These are phyloP conservation scores for Oryza glaberrima DNA, from an alignment of 176 grass and related monocot species.

Conservation along the genomic window DNA sequence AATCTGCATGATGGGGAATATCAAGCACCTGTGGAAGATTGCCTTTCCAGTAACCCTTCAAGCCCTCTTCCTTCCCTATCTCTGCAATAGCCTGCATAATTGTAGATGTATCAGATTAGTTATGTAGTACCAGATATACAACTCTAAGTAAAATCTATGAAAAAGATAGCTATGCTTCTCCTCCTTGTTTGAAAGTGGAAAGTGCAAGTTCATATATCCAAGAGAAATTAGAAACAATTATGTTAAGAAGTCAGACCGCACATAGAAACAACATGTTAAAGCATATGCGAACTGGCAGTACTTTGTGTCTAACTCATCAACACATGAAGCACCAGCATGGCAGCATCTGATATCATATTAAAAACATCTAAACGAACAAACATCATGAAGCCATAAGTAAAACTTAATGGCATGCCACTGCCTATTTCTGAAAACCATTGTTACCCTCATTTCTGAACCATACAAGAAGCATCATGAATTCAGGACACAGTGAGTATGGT, in stretches of 20 bases:
- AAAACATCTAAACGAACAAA: not conserved
- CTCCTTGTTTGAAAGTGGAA: not conserved
- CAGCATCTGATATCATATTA: not conserved
- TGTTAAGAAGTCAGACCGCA: not conserved
- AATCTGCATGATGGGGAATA: slow-evolving; percentile 32
- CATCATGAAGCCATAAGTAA: not conserved
- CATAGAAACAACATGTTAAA: not conserved
- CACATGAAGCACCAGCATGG: not conserved
- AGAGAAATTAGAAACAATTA: not conserved
- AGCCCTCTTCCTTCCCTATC: slow-evolving; percentile 83
- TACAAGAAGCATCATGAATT: not conserved
- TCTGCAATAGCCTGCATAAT: slow-evolving; percentile 67
- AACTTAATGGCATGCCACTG: not conserved
- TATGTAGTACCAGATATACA: slow-evolving; percentile 19
- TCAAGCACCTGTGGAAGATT: slow-evolving; percentile 88
- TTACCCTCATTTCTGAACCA: not conserved
- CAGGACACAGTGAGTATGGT: not conserved
- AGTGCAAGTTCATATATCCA: not conserved
- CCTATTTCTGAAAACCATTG: not conserved
- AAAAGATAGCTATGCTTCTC: not conserved
- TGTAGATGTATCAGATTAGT: slow-evolving; percentile 10
- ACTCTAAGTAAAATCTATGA: not conserved
- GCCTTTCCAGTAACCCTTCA: slow-evolving; percentile 96
- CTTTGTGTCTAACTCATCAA: slow-evolving; percentile 3
- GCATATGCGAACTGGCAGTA: not conserved